These are phyloP conservation scores for Xylaria intraflava DNA, from an alignment of 495 filamentous ascomycete genomes.

Conservation along the genomic window DNA sequence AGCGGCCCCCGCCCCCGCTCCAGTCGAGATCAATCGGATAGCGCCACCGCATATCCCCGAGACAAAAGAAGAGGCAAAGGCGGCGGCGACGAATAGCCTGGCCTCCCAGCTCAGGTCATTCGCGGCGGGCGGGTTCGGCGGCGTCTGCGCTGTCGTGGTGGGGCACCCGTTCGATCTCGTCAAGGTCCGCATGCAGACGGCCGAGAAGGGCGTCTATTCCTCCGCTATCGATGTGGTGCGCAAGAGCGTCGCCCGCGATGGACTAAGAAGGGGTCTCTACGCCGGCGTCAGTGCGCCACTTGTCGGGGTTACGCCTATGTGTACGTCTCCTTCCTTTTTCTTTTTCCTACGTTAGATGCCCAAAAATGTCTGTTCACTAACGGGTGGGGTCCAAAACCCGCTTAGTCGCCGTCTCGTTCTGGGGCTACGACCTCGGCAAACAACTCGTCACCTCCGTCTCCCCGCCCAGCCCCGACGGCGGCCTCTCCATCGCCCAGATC, in stretches of 20 bases:
- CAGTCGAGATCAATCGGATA: background rate
- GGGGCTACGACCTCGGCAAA: slow-evolving; percentile 97
- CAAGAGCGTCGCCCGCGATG: slow-evolving; percentile 83
- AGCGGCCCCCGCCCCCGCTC: background rate
- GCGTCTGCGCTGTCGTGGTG: slow-evolving; percentile 85
- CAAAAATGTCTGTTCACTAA: background rate
- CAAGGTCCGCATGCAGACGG: slow-evolving; percentile 94
- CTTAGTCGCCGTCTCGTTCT: slow-evolving; percentile 94
- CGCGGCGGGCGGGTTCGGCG: slow-evolving; percentile 84
- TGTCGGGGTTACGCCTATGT: slow-evolving; percentile 97
- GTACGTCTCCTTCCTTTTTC: slow-evolving; percentile 48
- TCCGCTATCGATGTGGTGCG: slow-evolving; percentile 86
- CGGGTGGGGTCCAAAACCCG: slow-evolving; percentile 4
- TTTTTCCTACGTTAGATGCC: background rate
- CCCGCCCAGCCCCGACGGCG: slow-evolving; percentile 56
- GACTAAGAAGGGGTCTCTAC: slow-evolving; percentile 76
- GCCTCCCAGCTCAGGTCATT: slow-evolving; percentile 63
- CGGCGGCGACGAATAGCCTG: slow-evolving; percentile 40
- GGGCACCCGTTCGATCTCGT: slow-evolving; percentile 97
- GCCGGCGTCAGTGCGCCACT: slow-evolving; percentile 95
- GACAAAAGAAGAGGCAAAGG: slow-evolving; percentile 42
- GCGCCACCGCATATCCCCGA: slow-evolving; percentile 46
- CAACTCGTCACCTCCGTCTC: slow-evolving; percentile 65
- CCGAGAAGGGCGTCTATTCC: slow-evolving; percentile 85
- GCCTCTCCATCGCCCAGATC: slow-evolving; percentile 77